A percentile compares a stretch with the other conserved stretches of the same genome.
phyloP scores from a whole-genome alignment of 768 basidiomycete species.

The Suillus subluteus region DNA sequence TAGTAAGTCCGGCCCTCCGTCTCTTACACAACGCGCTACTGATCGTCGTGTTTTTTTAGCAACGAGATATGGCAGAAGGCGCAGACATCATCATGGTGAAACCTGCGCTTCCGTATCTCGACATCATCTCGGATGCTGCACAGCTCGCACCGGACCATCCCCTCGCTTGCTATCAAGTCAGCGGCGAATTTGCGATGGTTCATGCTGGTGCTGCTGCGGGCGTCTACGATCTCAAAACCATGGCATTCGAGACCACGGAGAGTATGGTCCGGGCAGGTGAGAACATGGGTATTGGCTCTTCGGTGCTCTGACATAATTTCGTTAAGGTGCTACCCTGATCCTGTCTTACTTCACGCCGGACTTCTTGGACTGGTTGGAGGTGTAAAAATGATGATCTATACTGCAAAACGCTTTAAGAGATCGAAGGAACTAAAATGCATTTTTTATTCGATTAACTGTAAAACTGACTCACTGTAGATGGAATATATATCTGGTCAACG shows the following conservation, averaged over 20 bases:
- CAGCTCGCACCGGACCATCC: slow-evolving; percentile 84
- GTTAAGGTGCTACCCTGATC: slow-evolving; percentile 84
- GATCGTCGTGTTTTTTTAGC: slow-evolving; percentile 44
- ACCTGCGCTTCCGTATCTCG: slow-evolving; percentile 93
- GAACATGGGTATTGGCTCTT: slow-evolving; percentile 27
- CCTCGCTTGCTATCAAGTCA: slow-evolving; percentile 96
- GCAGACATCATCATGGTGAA: slow-evolving; percentile 99
- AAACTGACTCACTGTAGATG: not conserved
- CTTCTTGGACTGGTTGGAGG: slow-evolving; percentile 80
- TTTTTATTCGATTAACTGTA: not conserved
- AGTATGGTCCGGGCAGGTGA: slow-evolving; percentile 90
- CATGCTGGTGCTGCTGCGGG: slow-evolving; percentile 92
- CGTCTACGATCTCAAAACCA: slow-evolving; percentile 87
- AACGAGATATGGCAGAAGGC: slow-evolving; percentile 87
- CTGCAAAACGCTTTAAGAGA: not conserved
- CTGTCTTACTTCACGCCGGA: slow-evolving; percentile 96
- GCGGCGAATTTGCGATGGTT: slow-evolving; percentile 97
- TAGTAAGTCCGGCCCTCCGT: slow-evolving; percentile 55
- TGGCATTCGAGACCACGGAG: slow-evolving; percentile 94
- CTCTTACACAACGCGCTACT: not conserved
- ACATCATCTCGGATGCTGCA: slow-evolving; percentile 90
- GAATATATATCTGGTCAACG: not conserved
- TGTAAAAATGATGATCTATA: not conserved
- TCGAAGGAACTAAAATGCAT: not conserved
- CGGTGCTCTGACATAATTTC: slow-evolving; percentile 9